Evolutionary conservation across 2,329 filamentous ascomycete genomes (phyloP).

Genomic region (Cladosporium sp.): DNA sequence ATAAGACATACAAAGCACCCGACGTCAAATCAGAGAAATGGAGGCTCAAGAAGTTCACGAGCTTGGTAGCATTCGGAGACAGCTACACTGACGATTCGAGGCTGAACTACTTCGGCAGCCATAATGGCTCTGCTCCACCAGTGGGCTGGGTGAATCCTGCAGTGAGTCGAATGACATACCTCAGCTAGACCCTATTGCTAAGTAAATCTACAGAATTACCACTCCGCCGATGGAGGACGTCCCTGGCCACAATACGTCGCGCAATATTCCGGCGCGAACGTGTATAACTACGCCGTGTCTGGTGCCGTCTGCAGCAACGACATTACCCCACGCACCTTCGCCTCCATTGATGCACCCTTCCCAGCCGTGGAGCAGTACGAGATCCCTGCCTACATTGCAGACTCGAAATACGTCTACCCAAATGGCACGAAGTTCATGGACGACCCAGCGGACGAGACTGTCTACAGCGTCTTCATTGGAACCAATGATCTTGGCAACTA

Average conservation of each 20-base stretch:
- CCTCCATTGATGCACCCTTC: constrained; percentile 55
- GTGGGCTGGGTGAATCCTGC: constrained; percentile 56
- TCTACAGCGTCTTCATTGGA: constrained; percentile 78
- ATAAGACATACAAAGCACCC: not conserved
- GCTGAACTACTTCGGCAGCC: constrained; percentile 60
- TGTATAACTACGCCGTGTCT: constrained; percentile 60
- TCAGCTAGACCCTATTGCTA: not conserved
- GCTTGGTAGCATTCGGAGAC: constrained; percentile 70
- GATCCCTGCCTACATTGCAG: constrained; percentile 49
- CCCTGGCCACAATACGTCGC: constrained; percentile 69
- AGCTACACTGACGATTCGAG: constrained; percentile 75
- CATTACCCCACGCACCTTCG: constrained; percentile 59
- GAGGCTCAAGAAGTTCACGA: constrained; percentile 55
- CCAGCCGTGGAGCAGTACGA: constrained; percentile 53
- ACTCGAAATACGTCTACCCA: constrained; percentile 36
- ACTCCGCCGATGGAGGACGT: constrained; percentile 64
- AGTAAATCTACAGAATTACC: constrained; percentile 29
- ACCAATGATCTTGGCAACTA: constrained; percentile 73
- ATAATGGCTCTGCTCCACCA: constrained; percentile 63
- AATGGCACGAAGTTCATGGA: constrained; percentile 45
- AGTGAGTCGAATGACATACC: constrained; percentile 33
- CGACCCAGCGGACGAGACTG: constrained; percentile 58
- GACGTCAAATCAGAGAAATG: constrained; percentile 27
- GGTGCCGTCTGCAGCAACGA: constrained; percentile 73
- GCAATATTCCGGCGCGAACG: constrained; percentile 56